Base-by-base conservation (phyloP, 805 yeast species). In the Naumovozyma castellii region DNA sequence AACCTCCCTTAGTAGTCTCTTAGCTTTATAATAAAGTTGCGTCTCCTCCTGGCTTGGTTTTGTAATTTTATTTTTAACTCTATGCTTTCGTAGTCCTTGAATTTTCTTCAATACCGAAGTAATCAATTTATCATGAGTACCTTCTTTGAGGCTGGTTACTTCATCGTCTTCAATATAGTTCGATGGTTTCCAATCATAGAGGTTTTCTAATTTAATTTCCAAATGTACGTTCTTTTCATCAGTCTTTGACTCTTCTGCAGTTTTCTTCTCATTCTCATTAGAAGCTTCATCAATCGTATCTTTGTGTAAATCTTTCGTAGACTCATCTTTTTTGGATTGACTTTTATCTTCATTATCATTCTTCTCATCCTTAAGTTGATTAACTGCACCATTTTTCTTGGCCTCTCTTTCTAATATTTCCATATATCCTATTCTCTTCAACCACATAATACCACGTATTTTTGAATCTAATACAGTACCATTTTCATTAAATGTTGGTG, bases 401-500 rank as follows among this genome's bases (percentile, higher is more conserved):
- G 47, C 53, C 18, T 38, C 46, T 12, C 43, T 44, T 30, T 35
- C 39, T 8, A 41, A 44, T 4, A 72, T 45, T 25, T 67, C 62
- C 36, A 61, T 63, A 39, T 68, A 68, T 1, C 80, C 80, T 33
- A 69, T 60, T 48, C 70, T 75, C 43, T 73, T 76, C 22, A 72
- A 54, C 79, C 80, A 74, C 4, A 69, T 63, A 17, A 69, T 55
- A 3, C 76, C 73, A 48, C 72, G 69, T 51, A 72, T 67, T 16
- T 68, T 68, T 13, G 72, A 69, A 19, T 74, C 69, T 10, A 79
- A 56, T 2, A 77, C 73, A 5, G 78, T 67, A 15, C 71, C 72
- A 29, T 71, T 69, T 47, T 80, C 81, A 54, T 80, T 86, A 32
- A 69, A 62, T 9, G 71, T 56, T 3, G 92, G 92, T 0, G 85